Evolutionary conservation across 1,139 yeast genomes (phyloP), one percentile per base, ranked within the genome.

Genomic region (Geotrichum citri-aurantii): DNA sequence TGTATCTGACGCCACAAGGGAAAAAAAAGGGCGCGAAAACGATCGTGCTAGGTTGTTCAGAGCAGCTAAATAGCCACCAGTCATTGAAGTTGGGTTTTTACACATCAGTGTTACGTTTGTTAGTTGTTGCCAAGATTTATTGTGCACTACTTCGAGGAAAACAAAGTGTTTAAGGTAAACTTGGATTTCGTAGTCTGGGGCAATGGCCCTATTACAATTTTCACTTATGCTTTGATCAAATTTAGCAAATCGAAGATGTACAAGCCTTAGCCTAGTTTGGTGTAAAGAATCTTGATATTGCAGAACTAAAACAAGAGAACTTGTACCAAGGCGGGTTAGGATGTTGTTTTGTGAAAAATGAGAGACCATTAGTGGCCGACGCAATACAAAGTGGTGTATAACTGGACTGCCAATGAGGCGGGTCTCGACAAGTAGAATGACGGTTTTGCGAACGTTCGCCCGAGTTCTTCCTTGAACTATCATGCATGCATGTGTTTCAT

Each of bases 21-120:
- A 64, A 17, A 62, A 59, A 44, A 65, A 63, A 5, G 67, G 66
- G 33, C 57, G 55, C 1, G 66, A 60, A 55, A 63, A 64, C 2
- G 65, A 50, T 12, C 59, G 55, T 1, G 66, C 62, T 11, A 65
- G 55, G 24, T 62, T 62, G 50, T 56, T 51, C 19, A 65, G 55
- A 1, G 64, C 58, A 23, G 61, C 58, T 7, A 48, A 46, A 19
- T 54, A 57, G 19, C 55, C 59, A 12, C 44, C 49, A 3, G 47
- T 8, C 29, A 54, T 47, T 6, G 55, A 37, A 3, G 33, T 5
- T 11, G 57, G 60, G 51, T 54, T 44, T 23, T 57, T 48, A 46
- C 57, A 54, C 19, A 17, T 3, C 10, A 47, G 14, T 24, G 24
- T 40, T 21, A 40, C 10, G n/a, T n/a, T 5, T n/a, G n/a, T 17